Percentiles rank a stretch among this genome's conserved stretches.
Evolutionary conservation across 331 rosid species (phyloP).

Genomic region (Pyracantha coccinea): DNA sequence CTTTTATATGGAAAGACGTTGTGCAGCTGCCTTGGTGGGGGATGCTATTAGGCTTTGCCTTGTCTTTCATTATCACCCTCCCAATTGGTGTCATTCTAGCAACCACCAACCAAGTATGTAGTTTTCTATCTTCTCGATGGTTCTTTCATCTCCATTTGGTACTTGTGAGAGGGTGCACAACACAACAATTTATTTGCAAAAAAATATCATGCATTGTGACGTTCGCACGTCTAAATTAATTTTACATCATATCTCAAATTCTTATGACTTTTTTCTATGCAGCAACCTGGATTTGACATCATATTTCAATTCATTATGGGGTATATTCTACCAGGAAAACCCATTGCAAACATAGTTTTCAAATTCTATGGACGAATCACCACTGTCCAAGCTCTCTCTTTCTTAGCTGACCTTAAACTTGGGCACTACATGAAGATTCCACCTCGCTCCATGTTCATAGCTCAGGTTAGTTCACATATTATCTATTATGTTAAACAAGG

Average conservation of each 20-base stretch:
- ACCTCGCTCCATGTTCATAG: constrained; percentile 82
- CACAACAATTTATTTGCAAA: no score
- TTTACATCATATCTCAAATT: not conserved
- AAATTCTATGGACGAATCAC: constrained; percentile 94
- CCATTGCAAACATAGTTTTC: constrained; percentile 88
- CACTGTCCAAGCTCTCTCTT: constrained; percentile 89
- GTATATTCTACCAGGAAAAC: constrained; percentile 83
- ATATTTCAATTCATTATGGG: constrained; percentile 95
- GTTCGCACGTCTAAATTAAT: no score
- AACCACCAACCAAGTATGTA: constrained; percentile 82
- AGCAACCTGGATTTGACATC: constrained; percentile 99
- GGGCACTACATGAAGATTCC: constrained; percentile 99
- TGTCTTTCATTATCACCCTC: constrained; percentile 86
- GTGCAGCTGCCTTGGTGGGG: constrained; percentile 99
- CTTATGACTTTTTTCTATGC: constrained; percentile 19
- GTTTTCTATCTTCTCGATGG: not conserved
- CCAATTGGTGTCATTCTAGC: constrained; percentile 98
- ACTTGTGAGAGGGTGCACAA: no score
- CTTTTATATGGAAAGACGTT: constrained; percentile 63
- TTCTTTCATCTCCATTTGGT: no score
- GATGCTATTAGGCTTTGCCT: constrained; percentile 72
- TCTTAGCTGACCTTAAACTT: constrained; percentile 93
- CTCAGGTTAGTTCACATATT: constrained; percentile 52
- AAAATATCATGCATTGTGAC: no score
- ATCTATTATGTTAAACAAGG: not conserved